Evolutionary conservation across 805 yeast species (phyloP), one percentile per base, ranked within the genome.

Genomic region (Cyberlindnera euphorbiiphila): DNA sequence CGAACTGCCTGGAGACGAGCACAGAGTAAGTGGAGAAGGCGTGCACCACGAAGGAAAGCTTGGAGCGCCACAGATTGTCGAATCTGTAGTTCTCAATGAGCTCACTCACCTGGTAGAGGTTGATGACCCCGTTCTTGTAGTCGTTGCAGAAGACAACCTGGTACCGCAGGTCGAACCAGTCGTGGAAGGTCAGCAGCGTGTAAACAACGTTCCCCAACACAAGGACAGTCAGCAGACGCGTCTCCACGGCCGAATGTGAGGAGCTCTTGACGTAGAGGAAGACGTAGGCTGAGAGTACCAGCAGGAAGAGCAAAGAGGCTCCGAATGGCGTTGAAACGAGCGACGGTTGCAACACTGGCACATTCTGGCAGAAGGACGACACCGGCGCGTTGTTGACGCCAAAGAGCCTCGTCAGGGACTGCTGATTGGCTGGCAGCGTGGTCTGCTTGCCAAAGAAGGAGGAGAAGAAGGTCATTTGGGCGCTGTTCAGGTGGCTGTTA

Each of bases 351-450:
- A 42, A 26, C 12, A 50, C 41, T 9, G 59, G 59, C 8, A 53
- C 33, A 5, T 41, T 23, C 11, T 34, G 25, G 31, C 59, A 55
- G 33, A 42, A 55, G 17, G 46, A 42, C 22, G 42, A 38, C 2
- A 55, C 54, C 7, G 59, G 58, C 2, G 57, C 44, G 25, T 55
- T 55, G 45, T 53, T 53, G 17, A 45, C 47, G 4, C 45, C 30
- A 9, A 54, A 36, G 36, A 54, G 39, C 31, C 38, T 46, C n/a
- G 47, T 20, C 7, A 50, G 28, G 1, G 49, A 31, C 6, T 38
- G 30, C 9, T 38, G 26, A 13, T 31, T 20, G 20, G 11, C 27
- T 21, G 12, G 20, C 24, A 29, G 24, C 15, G 4, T 15, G 32
- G 12, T 18, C 26, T 23, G 26, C 6, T 4, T 6, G 18, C 34